A percentile compares a stretch with the other conserved stretches of the same genome.
Evolutionary conservation across 176 grass and related monocot species (phyloP).

Genomic region (Ananas comosus): DNA sequence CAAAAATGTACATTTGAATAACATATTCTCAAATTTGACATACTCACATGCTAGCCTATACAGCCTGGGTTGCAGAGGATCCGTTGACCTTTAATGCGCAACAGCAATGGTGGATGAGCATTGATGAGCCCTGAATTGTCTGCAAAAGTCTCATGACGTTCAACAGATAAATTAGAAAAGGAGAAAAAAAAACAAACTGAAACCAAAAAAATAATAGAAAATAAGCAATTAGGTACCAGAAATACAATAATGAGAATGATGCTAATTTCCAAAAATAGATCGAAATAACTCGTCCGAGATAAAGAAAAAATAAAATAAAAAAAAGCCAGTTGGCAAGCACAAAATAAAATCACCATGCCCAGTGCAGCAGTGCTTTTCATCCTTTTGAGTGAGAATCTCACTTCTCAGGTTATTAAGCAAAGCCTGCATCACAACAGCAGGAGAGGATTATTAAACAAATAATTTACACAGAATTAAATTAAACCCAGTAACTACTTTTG

Average conservation of each 20-base stretch:
- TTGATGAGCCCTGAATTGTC: conserved; percentile 13
- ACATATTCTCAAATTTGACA: no score
- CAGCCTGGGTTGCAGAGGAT: no score
- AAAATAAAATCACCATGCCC: background rate
- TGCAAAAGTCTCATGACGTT: conserved; percentile 9
- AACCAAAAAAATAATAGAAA: background rate
- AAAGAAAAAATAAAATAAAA: background rate
- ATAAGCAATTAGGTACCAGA: background rate
- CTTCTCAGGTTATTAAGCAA: conserved; percentile 12
- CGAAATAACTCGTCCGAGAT: background rate
- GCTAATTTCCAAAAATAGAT: background rate
- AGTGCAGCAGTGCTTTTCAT: background rate
- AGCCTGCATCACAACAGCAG: conserved; percentile 4
- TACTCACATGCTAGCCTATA: no score
- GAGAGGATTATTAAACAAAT: background rate
- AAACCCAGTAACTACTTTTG: conserved; percentile 10
- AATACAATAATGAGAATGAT: background rate
- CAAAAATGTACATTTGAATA: no score
- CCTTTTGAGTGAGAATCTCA: conserved; percentile 8
- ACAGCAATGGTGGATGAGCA: conserved; percentile 12
- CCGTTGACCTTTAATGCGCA: conserved; percentile 7
- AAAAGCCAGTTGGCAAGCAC: background rate
- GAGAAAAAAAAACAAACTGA: background rate
- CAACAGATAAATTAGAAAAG: background rate
- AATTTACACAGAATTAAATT: conserved; percentile 8